Evolutionary conservation across 2,329 filamentous ascomycete species (phyloP).

Genomic region (Fusarium hostae): DNA sequence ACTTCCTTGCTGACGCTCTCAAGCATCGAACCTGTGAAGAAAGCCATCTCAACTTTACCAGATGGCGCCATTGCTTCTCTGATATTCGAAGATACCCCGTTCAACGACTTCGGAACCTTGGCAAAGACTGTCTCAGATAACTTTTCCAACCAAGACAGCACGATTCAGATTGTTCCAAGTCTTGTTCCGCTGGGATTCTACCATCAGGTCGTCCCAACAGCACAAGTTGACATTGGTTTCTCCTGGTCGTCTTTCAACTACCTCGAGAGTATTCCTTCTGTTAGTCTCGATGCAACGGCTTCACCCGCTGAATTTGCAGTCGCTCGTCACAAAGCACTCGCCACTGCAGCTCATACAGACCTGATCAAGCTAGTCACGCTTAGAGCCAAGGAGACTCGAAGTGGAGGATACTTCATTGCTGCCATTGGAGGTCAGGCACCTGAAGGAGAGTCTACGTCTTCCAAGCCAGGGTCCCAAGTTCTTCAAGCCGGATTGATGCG

Average conservation of each 20-base stretch:
- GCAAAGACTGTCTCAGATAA: constrained; percentile 6
- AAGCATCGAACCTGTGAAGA: constrained; percentile 4
- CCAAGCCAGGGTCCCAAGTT: not conserved
- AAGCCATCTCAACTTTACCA: not conserved
- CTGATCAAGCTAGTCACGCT: not conserved
- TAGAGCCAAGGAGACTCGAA: not conserved
- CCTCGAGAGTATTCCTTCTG: not conserved
- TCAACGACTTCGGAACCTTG: constrained; percentile 15
- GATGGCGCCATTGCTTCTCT: not conserved
- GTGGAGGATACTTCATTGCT: not conserved
- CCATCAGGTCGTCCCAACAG: not conserved
- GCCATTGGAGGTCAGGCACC: constrained; percentile 6
- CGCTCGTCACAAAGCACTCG: constrained; percentile 8
- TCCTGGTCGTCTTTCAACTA: constrained; percentile 21
- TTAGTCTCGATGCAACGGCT: constrained; percentile 9
- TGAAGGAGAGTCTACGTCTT: not conserved
- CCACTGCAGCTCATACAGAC: not conserved
- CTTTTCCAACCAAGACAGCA: not conserved
- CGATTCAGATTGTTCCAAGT: not conserved
- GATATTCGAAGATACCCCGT: constrained; percentile 3
- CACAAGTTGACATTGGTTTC: not conserved
- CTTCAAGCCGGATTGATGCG: constrained; percentile 3
- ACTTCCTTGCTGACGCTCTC: not conserved
- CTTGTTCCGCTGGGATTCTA: constrained; percentile 11
- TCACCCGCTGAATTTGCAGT: constrained; percentile 1